Base-by-base conservation (phyloP, 352 stramenopile genomes). In the Peronospora tabacina region DNA sequence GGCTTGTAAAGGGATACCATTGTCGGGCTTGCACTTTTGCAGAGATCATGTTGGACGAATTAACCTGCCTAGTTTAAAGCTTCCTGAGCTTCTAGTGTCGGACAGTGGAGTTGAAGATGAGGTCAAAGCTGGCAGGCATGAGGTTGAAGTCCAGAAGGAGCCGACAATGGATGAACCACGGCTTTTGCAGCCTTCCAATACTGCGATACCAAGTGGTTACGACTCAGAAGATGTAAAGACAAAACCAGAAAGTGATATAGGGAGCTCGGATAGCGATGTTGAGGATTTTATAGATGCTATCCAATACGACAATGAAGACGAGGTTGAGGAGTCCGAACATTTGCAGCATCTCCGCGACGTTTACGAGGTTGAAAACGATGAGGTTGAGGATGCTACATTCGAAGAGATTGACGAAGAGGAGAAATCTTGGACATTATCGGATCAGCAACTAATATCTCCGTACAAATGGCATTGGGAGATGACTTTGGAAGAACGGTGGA, bases 321-420 rank as follows among this genome's bases (percentile, higher is more conserved):
- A 90, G 65, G 65, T 78, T 2, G 74, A 89, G 26, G 81, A 92
- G 35, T 87, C 75, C 0, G 85, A 90, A 15, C 76, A 90, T 44
- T 46, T 91, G 16, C 81, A 94, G 42, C 83, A 94, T 59, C 53
- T 95, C 12, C 74, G 78, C 2, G 85, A 95, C 26, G 72, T 94
- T 36, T 79, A 81, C 33, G 75, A 87, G 43, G 51, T 87, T 29
- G 58, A 72, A n/a, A 62, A 80, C 10, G 53, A 58, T 12, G 63
- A 82, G 16, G 32, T 59, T 12, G 48, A 51, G 4, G 64, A 59
- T n/a, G 44, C 63, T 6, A 44, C n/a, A 3, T 45, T 70, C 1
- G 64, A 63, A 5, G 57, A 70, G 5, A 17, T 45, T 11, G 73
- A 81, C 1, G 58, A 77, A 19, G 52, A 73, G 16, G 55, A 79